phyloP scores from a whole-genome alignment of 2,329 filamentous ascomycete species.

The Dothistroma pini region DNA sequence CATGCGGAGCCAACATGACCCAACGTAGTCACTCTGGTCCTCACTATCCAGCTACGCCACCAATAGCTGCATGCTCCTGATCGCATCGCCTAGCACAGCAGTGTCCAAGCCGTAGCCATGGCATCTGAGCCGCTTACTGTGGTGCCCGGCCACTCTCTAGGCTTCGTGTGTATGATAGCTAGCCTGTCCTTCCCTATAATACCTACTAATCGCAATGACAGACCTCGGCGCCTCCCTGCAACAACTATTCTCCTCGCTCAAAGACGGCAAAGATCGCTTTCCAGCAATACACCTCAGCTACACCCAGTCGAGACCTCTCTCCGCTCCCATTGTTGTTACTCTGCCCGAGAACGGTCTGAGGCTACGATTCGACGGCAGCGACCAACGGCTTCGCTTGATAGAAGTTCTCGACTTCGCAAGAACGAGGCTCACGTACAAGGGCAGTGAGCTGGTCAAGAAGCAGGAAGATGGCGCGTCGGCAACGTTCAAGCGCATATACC shows the following conservation, averaged over 20 bases:
- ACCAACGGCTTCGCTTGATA: constrained; percentile 85
- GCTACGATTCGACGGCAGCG: constrained; percentile 86
- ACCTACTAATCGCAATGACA: constrained; percentile 37
- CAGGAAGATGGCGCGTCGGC: constrained; percentile 37
- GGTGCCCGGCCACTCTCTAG: constrained; percentile 32
- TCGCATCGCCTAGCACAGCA: not conserved
- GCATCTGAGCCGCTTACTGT: constrained; percentile 18
- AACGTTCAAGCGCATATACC: constrained; percentile 59
- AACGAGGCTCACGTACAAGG: constrained; percentile 77
- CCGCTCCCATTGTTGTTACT: constrained; percentile 68
- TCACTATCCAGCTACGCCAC: not conserved
- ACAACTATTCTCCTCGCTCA: constrained; percentile 81
- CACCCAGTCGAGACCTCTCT: constrained; percentile 69
- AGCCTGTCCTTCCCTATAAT: not conserved
- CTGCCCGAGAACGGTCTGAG: constrained; percentile 84
- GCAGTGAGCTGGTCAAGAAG: constrained; percentile 71
- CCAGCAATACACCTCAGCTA: constrained; percentile 80
- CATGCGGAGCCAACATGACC: not conserved
- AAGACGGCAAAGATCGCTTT: constrained; percentile 78
- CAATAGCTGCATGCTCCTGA: not conserved
- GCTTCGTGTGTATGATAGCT: constrained; percentile 38
- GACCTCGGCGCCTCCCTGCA: constrained; percentile 88
- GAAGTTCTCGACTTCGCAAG: constrained; percentile 89
- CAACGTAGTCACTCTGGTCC: not conserved
- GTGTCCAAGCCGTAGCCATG: not conserved